Evolutionary conservation across 768 basidiomycete species (phyloP).

Genomic region (Boletellus emodensis): DNA sequence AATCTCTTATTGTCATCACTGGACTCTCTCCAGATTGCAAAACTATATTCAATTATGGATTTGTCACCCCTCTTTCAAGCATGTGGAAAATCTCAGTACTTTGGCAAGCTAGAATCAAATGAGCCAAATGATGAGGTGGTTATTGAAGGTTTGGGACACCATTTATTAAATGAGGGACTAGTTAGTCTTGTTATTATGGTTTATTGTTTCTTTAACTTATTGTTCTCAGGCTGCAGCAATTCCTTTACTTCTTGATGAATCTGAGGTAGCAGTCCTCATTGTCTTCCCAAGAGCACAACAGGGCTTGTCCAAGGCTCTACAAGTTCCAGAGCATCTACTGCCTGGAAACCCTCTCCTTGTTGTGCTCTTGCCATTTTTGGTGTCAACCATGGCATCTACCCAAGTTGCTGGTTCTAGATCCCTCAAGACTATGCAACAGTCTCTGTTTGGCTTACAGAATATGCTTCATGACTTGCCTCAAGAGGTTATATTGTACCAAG

Average conservation of each 20-base stretch:
- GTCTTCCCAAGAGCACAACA: slow-evolving; percentile 44
- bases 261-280: slow-evolving; percentile 50
- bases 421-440: slow-evolving; percentile 8
- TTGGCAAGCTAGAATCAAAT: slow-evolving; percentile 45
- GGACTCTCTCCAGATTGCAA: slow-evolving; percentile 42
- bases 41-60: slow-evolving; percentile 47
- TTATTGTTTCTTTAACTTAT: not conserved
- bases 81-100: slow-evolving; percentile 49
- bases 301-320: slow-evolving; percentile 36
- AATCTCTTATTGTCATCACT: slow-evolving; percentile 41
- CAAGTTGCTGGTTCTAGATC: slow-evolving; percentile 16
- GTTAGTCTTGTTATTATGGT: slow-evolving; percentile 31
- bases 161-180: slow-evolving; percentile 46
- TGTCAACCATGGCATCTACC: slow-evolving; percentile 12
- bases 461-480: slow-evolving; percentile 1
- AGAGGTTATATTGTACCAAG: slow-evolving; percentile 21
- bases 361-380: slow-evolving; percentile 24
- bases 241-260: slow-evolving; percentile 44
- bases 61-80: slow-evolving; percentile 45
- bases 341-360: slow-evolving; percentile 19
- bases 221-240: slow-evolving; percentile 44
- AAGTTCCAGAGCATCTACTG: slow-evolving; percentile 35
- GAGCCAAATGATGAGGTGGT: slow-evolving; percentile 37
- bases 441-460: not conserved
- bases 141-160: slow-evolving; percentile 39